These are phyloP conservation scores for Hericium coralloides DNA, from an alignment of 768 basidiomycete genomes.

Conservation along the genomic window DNA sequence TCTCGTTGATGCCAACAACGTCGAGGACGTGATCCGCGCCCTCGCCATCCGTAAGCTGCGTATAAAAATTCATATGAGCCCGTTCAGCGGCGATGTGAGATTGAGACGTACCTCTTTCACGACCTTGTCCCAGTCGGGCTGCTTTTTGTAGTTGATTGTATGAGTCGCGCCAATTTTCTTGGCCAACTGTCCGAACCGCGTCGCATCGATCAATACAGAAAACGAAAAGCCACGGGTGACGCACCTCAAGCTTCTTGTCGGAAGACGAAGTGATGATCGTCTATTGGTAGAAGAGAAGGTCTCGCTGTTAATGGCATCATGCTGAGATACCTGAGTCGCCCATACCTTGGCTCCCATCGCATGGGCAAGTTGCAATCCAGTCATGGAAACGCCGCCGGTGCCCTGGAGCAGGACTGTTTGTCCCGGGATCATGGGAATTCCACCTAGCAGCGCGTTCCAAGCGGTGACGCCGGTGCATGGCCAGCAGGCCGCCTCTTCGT, in stretches of 20 bases:
- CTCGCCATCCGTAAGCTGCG: neutral
- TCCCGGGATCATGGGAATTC: slow-evolving; percentile 43
- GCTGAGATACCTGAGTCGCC: too few relatives aligned
- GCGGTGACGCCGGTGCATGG: slow-evolving; percentile 58
- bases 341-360: slow-evolving; percentile 39
- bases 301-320: too few relatives aligned
- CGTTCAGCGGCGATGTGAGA: neutral
- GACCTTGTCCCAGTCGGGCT: slow-evolving; percentile 42
- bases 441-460: slow-evolving; percentile 48
- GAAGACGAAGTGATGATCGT: slow-evolving; percentile 64
- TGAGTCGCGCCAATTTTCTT: slow-evolving; percentile 44
- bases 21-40: slow-evolving; percentile 1
- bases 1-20: neutral
- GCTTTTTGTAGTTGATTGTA: slow-evolving; percentile 55
- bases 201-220: neutral
- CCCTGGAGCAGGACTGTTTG: slow-evolving; percentile 49
- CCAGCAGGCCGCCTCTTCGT: slow-evolving; percentile 57
- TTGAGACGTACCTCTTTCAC: neutral
- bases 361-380: slow-evolving; percentile 51
- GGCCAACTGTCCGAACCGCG: slow-evolving; percentile 20
- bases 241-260: slow-evolving; percentile 44
- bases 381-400: slow-evolving; percentile 52
- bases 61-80: neutral
- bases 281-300: neutral
- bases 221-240: neutral